A percentile compares a stretch with the other conserved stretches of the same genome.
phyloP scores from a whole-genome alignment of 495 filamentous ascomycete species.

The Penicillium lagena region DNA sequence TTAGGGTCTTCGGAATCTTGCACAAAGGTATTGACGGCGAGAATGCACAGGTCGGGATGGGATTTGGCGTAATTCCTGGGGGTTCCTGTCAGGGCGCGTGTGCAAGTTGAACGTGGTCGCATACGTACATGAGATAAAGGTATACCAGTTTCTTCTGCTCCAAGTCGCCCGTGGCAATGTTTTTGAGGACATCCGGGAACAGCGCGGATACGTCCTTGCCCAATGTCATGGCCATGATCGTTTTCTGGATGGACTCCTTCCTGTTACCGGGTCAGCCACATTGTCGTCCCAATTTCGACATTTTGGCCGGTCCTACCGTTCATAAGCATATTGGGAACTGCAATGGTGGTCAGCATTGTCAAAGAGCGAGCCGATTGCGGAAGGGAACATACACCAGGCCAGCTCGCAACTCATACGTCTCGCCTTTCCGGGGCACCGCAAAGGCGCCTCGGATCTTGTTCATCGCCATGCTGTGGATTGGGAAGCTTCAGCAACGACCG shows the following conservation, averaged over 20 bases:
- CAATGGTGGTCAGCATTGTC: conserved; percentile 18
- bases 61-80: conserved; percentile 98
- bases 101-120: neutral
- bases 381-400: conserved; percentile 64
- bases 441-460: conserved; percentile 95
- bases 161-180: conserved; percentile 89
- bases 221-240: conserved; percentile 99
- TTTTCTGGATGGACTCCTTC: conserved; percentile 98
- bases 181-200: conserved; percentile 98
- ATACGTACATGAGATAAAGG: conserved; percentile 85
- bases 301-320: conserved; percentile 50
- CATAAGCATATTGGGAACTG: conserved; percentile 95
- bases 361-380: conserved; percentile 7
- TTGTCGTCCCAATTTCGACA: neutral
- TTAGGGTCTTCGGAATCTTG: conserved; percentile 99
- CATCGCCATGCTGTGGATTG: conserved; percentile 66
- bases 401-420: conserved; percentile 96
- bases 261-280: conserved; percentile 37
- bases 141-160: conserved; percentile 99
- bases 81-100: conserved; percentile 8
- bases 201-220: conserved; percentile 97
- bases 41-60: conserved; percentile 96
- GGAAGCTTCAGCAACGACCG: conserved; percentile 39
- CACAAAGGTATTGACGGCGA: conserved; percentile 98
- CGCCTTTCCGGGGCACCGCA: conserved; percentile 85